These are phyloP conservation scores for Blastomyces parvus DNA, from an alignment of 2,329 filamentous ascomycete species.

Conservation along the genomic window DNA sequence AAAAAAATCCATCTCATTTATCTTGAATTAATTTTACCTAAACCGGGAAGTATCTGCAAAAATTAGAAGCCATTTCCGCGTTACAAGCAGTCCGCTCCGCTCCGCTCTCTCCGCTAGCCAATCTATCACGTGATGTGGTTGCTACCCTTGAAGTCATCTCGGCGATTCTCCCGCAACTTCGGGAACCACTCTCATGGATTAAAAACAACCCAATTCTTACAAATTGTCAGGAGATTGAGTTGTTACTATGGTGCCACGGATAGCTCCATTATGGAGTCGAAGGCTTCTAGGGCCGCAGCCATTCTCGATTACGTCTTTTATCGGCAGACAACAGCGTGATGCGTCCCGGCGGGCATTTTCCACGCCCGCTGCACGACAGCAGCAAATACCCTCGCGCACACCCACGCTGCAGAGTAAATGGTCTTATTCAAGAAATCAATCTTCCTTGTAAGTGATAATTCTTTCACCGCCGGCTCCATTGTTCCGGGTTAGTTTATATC, in stretches of 20 bases:
- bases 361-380: slow-evolving; percentile 22
- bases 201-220: background rate
- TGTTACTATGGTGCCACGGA: slow-evolving; percentile 24
- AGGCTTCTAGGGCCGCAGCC: slow-evolving; percentile 15
- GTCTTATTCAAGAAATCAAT: slow-evolving; percentile 43
- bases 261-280: slow-evolving; percentile 21
- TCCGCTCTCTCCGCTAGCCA: no score
- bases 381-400: slow-evolving; percentile 22
- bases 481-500: background rate
- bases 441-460: slow-evolving; percentile 40
- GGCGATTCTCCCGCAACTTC: background rate
- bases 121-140: background rate
- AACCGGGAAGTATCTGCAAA: no score
- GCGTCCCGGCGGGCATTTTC: slow-evolving; percentile 27
- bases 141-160: background rate
- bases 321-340: slow-evolving; percentile 17
- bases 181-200: background rate
- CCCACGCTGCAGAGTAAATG: slow-evolving; percentile 27
- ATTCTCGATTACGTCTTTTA: slow-evolving; percentile 10
- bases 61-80: no score
- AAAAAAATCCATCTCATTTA: no score
- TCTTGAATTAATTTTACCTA: no score
- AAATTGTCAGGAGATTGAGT: background rate
- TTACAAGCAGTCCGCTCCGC: no score
- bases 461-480: slow-evolving; percentile 4